Evolutionary conservation across 768 basidiomycete species (phyloP).

Genomic region (Russula sp.): DNA sequence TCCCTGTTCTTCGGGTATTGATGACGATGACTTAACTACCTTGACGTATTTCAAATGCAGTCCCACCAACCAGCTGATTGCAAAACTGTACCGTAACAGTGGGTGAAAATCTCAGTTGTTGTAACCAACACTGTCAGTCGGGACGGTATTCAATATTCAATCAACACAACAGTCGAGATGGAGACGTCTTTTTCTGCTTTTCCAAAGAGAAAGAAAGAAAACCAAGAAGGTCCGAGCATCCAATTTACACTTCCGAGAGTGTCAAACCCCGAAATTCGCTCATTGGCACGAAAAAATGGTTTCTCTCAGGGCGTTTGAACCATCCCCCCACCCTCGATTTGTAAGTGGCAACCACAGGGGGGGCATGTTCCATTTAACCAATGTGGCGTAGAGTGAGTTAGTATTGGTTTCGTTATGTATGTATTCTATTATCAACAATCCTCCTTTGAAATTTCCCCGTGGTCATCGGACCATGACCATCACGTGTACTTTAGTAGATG

Average conservation of each 20-base stretch:
- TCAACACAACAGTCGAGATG: not conserved
- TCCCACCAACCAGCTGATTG: too few species aligned
- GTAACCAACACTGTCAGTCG: not conserved
- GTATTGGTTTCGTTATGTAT: slow-evolving; percentile 8
- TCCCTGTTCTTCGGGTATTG: not conserved
- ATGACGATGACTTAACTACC: not conserved
- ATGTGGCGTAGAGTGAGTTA: not conserved
- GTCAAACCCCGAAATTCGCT: not conserved
- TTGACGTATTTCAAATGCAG: not conserved
- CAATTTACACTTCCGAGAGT: not conserved
- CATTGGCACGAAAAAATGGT: too few species aligned
- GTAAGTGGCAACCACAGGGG: slow-evolving; percentile 4
- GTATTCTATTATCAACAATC: not conserved
- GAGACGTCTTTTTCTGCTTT: not conserved
- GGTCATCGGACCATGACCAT: not conserved
- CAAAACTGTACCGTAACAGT: not conserved
- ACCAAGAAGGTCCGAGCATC: not conserved
- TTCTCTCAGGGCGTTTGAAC: not conserved
- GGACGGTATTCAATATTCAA: too few species aligned
- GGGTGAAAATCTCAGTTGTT: not conserved
- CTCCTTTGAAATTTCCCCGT: slow-evolving; percentile 10
- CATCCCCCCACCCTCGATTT: slow-evolving; percentile 3
- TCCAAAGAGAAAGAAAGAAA: not conserved
- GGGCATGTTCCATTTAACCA: slow-evolving; percentile 8
- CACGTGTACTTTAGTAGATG: not conserved